Evolutionary conservation across 1,284 basidiomycete species (phyloP), one percentile per base, ranked within the genome.

Genomic region (Ceratobasidium sp.): DNA sequence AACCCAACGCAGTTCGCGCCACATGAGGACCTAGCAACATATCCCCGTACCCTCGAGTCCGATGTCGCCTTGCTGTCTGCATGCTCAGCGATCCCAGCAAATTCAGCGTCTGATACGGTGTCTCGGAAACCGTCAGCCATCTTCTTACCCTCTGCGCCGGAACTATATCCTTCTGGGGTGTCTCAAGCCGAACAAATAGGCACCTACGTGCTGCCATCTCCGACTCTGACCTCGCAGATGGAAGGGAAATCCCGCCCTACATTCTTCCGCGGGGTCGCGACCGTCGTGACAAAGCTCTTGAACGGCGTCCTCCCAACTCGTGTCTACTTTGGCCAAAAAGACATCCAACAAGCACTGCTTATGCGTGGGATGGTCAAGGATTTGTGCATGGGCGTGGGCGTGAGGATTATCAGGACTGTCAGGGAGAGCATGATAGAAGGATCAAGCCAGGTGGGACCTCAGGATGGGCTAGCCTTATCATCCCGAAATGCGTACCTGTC

Each of bases 1-100:
- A 98, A 99, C 79, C 97, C 97, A 0, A 93, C 96, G 9, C 96
- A 99, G 82, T 99, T 99, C 77, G 94, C 96, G 0, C 96, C 95
- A 0, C 90, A 94, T 76, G 97, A 99, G 82, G 97, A 98, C 80
- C 88, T 98, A 1, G 86, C 87, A 12, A 89, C 89, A 1, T 99
- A 99, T 80, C 97, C 97, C 0, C 89, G 95, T 45, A 97, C 95
- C 0, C 83, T 85, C 14, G 80, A 82, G 30, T 62, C 77, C 1
- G 85, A 86, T 75, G 76, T 85, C 8, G 76, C 80, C 9, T 75
- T 92, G 8, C 84, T 91, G 0, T 79, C 80, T 10, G 89, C 92
- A 76, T 84, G 95, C 67, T 85, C 83, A 46, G 80, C 85, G n/a
- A 84, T 90, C 36, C 74, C 76, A 12, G 78, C 77, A 16, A 36